Base-by-base conservation (phyloP, 352 stramenopile species). In the Thalassiosira mediterranea region DNA sequence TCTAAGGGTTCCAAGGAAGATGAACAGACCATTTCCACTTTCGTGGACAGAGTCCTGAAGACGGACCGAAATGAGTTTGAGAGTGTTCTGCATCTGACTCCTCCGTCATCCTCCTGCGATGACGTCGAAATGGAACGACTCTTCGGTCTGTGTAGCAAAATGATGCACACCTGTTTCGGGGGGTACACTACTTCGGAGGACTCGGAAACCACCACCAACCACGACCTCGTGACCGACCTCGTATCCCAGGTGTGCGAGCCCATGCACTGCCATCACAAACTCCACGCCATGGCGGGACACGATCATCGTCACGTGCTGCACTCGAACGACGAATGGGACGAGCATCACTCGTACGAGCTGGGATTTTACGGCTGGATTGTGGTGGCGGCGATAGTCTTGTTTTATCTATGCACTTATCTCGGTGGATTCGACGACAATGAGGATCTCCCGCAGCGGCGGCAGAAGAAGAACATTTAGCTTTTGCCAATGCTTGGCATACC, bases 281-380 rank as follows among this genome's bases (percentile, higher is more conserved):
- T 72, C 13, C 62, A 72, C 53, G 47, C 47, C 28, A 72, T 72
- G 62, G 62, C 62, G 31, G 62, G 62, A 15, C 62, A 72, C 52
- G 42, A 40, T 21, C 21, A 31, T 32, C 62, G 49, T 54, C 62
- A 72, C 34, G 29, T 72, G 15, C 31, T 52, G 1, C 51, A 54
- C 11, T 72, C 31, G 34, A 72, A 63, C 28, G 37, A 72, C 51
- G 31, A 63, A 44, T 72, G 62, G 62, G 48, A 61, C 7, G 48
- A 72, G n/a, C 48, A 72, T n/a, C 62, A 72, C 40, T 56, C 48
- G 2, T 62, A 44, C 52, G 32, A 32, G 4, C 37, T 72, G n/a
- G 62, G 48, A 37, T 25, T 61, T 15, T 57, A 32, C 31, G 48
- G 62, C 31, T 72, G 62, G 62, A 51, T 72, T 23, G 32, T 54